Evolutionary conservation across 1,284 basidiomycete genomes (phyloP).

Genomic region (Marasmius tenuissimus): DNA sequence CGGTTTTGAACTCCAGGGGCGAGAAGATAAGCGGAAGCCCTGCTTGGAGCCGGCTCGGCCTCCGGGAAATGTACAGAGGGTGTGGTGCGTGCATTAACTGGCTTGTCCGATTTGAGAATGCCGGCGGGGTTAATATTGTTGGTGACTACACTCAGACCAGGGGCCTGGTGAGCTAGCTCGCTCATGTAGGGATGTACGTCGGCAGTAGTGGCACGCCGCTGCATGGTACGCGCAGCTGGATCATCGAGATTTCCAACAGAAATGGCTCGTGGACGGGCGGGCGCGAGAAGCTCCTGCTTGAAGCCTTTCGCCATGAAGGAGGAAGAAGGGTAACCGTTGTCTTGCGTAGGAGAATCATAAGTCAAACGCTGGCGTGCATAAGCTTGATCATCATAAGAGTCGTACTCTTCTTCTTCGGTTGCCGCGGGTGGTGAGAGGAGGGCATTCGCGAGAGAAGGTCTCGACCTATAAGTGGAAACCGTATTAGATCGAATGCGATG

Average conservation of each 20-base stretch:
- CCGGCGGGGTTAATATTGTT: constrained; percentile 44
- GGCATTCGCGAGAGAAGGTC: constrained; percentile 55
- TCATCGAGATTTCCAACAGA: constrained; percentile 92
- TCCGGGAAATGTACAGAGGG: constrained; percentile 71
- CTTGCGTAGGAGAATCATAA: constrained; percentile 56
- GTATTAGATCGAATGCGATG: constrained; percentile 86
- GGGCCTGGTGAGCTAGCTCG: constrained; percentile 43
- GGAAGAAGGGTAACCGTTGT: constrained; percentile 51
- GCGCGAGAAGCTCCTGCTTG: constrained; percentile 68
- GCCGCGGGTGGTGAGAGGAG: constrained; percentile 61
- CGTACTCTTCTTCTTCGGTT: constrained; percentile 72
- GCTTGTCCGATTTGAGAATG: constrained; percentile 60
- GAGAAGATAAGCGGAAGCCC: constrained; percentile 65
- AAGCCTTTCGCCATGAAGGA: constrained; percentile 71
- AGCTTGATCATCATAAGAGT: constrained; percentile 53
- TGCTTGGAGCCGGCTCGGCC: constrained; percentile 48
- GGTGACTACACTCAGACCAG: constrained; percentile 43
- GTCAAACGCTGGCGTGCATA: constrained; percentile 56
- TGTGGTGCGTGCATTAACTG: constrained; percentile 43
- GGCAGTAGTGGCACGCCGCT: constrained; percentile 61
- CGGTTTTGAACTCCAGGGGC: constrained; percentile 67
- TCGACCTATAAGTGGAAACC: constrained; percentile 78
- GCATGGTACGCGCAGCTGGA: constrained; percentile 50
- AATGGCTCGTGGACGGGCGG: constrained; percentile 81
- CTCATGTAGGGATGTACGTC: constrained; percentile 63